Conservation (phyloP, 331 rosid species). For the Stylosanthes scabra region DNA sequence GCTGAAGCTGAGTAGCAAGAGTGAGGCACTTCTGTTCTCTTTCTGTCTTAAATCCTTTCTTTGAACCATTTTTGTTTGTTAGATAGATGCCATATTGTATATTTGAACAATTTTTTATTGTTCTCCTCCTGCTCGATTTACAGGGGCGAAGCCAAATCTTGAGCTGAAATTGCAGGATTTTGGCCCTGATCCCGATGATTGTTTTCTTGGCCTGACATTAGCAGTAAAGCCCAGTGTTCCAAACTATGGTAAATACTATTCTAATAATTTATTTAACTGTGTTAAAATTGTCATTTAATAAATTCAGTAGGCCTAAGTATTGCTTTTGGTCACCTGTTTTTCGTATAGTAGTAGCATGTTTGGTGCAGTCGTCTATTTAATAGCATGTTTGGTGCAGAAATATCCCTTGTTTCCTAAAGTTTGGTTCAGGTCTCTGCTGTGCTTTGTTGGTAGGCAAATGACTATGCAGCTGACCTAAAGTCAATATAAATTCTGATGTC, state of each 20-base stretch:
- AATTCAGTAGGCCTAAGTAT: constrained; percentile 5
- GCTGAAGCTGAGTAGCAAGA: constrained; percentile 76
- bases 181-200: constrained; percentile 85
- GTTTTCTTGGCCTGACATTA: constrained; percentile 90
- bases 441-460: constrained; percentile 12
- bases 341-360: constrained; percentile 14
- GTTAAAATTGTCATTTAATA: background rate
- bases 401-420: constrained; percentile 7
- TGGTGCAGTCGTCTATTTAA: constrained; percentile 12
- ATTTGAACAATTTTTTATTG: constrained; percentile 30
- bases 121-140: constrained; percentile 33
- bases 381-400: constrained; percentile 27
- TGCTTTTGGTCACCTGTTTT: constrained; percentile 15
- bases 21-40: constrained; percentile 43
- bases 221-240: constrained; percentile 86
- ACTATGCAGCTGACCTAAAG: background rate
- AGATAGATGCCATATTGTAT: constrained; percentile 11
- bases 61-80: constrained; percentile 30
- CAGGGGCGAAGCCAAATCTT: constrained; percentile 82
- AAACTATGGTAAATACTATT: constrained; percentile 56
- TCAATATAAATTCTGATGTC: background rate
- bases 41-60: constrained; percentile 18
- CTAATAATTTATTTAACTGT: constrained; percentile 15
- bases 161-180: constrained; percentile 82
- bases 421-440: background rate